phyloP scores from a whole-genome alignment of 2,329 filamentous ascomycete genomes.

The Didymella arachidicola region DNA sequence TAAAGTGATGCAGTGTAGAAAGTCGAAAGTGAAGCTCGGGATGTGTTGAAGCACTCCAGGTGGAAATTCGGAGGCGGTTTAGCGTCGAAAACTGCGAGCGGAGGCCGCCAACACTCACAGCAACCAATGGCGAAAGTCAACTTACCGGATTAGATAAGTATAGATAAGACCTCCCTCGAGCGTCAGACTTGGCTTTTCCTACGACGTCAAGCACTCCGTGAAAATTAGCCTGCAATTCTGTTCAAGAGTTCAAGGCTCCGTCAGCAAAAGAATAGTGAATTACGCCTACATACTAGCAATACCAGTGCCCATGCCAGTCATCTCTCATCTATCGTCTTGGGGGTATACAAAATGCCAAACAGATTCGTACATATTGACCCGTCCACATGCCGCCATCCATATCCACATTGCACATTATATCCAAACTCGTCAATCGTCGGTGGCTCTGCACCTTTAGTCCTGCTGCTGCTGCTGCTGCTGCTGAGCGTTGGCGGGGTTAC shows the following conservation, averaged over 20 bases:
- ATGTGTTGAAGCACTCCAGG: no score
- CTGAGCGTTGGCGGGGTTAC: slow-evolving; percentile 33
- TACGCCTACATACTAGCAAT: slow-evolving; percentile 11
- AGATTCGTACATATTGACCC: slow-evolving; percentile 16
- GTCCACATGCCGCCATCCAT: slow-evolving; percentile 2
- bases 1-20: no score
- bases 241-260: no score
- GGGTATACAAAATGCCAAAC: slow-evolving; percentile 22
- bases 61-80: no score
- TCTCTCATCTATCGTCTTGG: slow-evolving; percentile 17
- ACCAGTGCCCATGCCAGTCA: background rate
- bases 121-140: no score
- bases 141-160: no score
- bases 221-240: no score
- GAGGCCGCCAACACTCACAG: no score
- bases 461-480: slow-evolving; percentile 18
- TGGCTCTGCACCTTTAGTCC: background rate
- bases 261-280: slow-evolving; percentile 7
- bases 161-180: background rate
- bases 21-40: no score
- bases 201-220: no score
- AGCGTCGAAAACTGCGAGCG: no score
- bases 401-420: slow-evolving; percentile 18
- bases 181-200: background rate
- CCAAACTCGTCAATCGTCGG: slow-evolving; percentile 16